These are phyloP conservation scores for Colletotrichum viniferum DNA, from an alignment of 2,329 filamentous ascomycete species.

Conservation along the genomic window DNA sequence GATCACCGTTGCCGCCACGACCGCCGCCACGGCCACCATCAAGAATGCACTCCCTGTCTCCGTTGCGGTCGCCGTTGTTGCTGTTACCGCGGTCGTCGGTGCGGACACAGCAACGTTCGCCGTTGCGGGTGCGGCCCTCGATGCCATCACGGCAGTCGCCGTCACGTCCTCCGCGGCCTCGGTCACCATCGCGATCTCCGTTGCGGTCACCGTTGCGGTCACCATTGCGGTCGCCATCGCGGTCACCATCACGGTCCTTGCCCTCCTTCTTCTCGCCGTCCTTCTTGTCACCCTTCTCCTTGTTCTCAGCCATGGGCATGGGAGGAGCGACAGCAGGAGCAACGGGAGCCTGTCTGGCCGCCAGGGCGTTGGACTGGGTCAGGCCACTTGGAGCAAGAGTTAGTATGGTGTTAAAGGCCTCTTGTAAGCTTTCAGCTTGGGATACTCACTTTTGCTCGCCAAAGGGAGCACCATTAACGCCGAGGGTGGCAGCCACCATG, in stretches of 20 bases:
- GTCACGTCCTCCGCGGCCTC: background rate
- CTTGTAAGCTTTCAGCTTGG: too few species aligned
- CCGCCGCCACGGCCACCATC: background rate
- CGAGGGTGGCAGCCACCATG: slow-evolving; percentile 18
- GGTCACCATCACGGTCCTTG: background rate
- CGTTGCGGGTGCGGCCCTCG: slow-evolving; percentile 1
- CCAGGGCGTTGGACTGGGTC: background rate
- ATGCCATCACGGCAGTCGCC: background rate
- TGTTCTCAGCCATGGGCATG: background rate
- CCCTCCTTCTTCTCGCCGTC: background rate
- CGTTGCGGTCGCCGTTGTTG: background rate
- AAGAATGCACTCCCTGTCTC: background rate
- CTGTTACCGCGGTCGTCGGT: background rate
- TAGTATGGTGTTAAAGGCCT: background rate
- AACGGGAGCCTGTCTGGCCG: background rate
- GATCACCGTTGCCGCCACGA: background rate
- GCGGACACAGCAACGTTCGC: background rate
- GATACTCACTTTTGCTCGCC: slow-evolving; percentile 1
- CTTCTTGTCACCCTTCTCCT: background rate
- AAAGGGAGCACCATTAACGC: slow-evolving; percentile 12
- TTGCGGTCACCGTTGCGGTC: background rate
- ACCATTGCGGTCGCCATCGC: background rate
- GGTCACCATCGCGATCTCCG: background rate
- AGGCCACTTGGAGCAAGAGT: background rate
- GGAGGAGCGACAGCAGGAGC: background rate